Conservation (phyloP, 2,329 filamentous ascomycete genomes). For the Apiospora sp. region DNA sequence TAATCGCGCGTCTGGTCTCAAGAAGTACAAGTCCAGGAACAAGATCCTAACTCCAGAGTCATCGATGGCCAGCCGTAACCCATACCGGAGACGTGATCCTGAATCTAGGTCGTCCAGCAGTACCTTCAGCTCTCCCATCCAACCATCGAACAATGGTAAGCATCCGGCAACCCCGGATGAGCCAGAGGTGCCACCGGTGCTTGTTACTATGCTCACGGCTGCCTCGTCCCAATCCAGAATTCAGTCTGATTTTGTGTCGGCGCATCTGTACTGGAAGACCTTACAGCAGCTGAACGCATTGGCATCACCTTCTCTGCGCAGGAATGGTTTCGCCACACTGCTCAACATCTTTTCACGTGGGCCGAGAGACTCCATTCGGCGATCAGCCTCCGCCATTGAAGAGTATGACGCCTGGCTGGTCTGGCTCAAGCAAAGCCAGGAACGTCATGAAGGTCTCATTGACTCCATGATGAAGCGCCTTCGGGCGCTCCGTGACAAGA, state of each 20-base stretch:
- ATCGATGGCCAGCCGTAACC: slow-evolving; percentile 65
- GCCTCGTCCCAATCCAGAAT: slow-evolving; percentile 80
- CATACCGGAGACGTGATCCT: slow-evolving; percentile 55
- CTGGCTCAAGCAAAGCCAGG: slow-evolving; percentile 83
- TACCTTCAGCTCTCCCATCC: slow-evolving; percentile 37
- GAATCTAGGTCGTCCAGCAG: slow-evolving; percentile 35
- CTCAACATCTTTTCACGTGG: slow-evolving; percentile 78
- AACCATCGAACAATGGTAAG: slow-evolving; percentile 39
- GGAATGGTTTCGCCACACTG: slow-evolving; percentile 74
- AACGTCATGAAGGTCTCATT: slow-evolving; percentile 76
- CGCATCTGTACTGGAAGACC: slow-evolving; percentile 86
- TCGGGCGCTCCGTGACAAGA: slow-evolving; percentile 86
- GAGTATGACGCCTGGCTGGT: slow-evolving; percentile 84
- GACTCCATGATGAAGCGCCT: slow-evolving; percentile 78
- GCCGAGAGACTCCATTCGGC: slow-evolving; percentile 72
- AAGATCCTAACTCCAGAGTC: slow-evolving; percentile 60
- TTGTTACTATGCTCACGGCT: slow-evolving; percentile 78
- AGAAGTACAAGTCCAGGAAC: slow-evolving; percentile 68
- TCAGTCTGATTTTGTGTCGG: slow-evolving; percentile 82
- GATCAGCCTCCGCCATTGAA: slow-evolving; percentile 76
- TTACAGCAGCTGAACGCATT: slow-evolving; percentile 75
- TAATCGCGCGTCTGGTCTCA: slow-evolving; percentile 70
- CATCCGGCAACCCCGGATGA: slow-evolving; percentile 42
- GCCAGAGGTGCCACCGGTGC: slow-evolving; percentile 56
- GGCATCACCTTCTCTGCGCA: slow-evolving; percentile 66